Evolutionary conservation across 148 eudicot species (phyloP), one percentile per base, ranked within the genome.

Genomic region (Chenopodium suecicum): DNA sequence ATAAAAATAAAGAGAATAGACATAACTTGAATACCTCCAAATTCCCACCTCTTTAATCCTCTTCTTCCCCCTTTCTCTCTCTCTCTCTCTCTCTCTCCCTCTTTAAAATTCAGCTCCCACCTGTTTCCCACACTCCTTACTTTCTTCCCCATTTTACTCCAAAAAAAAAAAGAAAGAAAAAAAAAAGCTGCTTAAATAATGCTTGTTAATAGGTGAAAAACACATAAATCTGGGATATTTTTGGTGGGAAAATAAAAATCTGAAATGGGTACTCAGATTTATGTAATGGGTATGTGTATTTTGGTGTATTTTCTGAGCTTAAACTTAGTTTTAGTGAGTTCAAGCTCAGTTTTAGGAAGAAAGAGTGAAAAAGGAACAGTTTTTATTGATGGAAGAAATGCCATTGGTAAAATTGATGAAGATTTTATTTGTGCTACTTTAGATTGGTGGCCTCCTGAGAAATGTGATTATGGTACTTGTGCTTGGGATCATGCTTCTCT

Each of bases 401-500:
- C 86, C 64, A 90, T 93, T 88, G 99, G 87, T 70, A 79, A 76
- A 70, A 93, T 73, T 64, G 97, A 95, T 73, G 83, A 81, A 56
- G 90, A 92, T 88, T 95, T 88, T 79, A 86, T 95, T 3, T 93
- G 99, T 87, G 98, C 99, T 2, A 95, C 98, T 9, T 78, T 95
- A 88, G 99, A 95, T 88, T 95, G 98, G 99, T 95, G 99, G 99
- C 99, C 99, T 60, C 93, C 94, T 89, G 88, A 93, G 82, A 95
- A 93, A 82, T 95, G 99, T 89, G 98, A 95, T 74, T 95, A 95
- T 90, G 97, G 97, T 11, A 90, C 91, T 85, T 95, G 99, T 76
- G 79, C 89, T 78, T 95, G 99, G 98, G 98, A 54, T 67, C 90
- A 86, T 74, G 91, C 98, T 89, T 95, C 99, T 82, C 87, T 95